Evolutionary conservation across 306 rosid genomes (phyloP), one percentile per base, ranked within the genome.

Genomic region (Corylus americana): DNA sequence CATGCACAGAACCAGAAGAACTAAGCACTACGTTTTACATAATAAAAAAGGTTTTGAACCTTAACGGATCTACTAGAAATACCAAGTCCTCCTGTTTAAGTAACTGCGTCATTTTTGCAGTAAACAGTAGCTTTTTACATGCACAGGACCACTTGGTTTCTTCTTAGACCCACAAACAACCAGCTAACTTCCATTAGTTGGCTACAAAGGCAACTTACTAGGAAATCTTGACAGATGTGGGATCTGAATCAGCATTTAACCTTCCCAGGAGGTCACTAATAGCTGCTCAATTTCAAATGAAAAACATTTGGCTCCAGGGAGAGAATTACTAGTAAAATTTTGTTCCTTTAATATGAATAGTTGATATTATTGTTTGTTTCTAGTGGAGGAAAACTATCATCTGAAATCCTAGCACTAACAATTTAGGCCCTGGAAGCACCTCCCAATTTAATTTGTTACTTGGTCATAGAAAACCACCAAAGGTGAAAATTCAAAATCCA

Each of bases 401-500:
- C 31, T 14, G 35, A 55, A 48, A 55, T 44, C 25, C 51, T 55
- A 29, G 37, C 39, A 9, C 51, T 27, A 67, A 10, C 44, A 47
- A 31, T 57, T 17, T 7, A 17, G 48, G 54, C 64, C 13, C 66
- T 44, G 8, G 13, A 25, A 47, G 67, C 59, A 59, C 42, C 77
- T 71, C 4, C 8, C 11, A 37, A 18, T 53, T 37, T 51, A 1
- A 12, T 22, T 45, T 61, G 18, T 20, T 48, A 55, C 22, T 75
- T 7, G 11, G 59, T 63, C 51, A 29, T 47, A 11, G 55, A 57
- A 74, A 44, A 64, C 10, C 62, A 74, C 14, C 18, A 50, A 71
- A 62, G 77, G 48, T 31, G 20, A 79, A 71, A 37, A 77, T 71
- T 71, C 69, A 72, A 68, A 17, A 58, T 44, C 3, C 22, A 67